Evolutionary conservation across 2,329 filamentous ascomycete species (phyloP).

Genomic region (Teratosphaeriaceae sp.): DNA sequence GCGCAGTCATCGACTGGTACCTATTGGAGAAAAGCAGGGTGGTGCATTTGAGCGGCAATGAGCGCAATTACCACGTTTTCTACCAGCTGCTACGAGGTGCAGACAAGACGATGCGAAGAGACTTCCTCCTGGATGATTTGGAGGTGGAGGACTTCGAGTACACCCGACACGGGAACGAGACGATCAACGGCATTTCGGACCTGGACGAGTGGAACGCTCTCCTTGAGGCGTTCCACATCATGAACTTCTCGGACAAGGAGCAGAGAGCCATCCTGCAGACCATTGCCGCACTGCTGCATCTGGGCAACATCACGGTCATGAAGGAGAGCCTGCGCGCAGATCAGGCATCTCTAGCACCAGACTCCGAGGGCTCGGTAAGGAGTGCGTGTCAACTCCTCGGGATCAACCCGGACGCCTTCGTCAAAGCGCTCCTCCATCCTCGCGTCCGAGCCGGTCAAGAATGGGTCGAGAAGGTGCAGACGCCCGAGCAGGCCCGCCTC

Average conservation of each 20-base stretch:
- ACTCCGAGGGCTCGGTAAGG: conserved; percentile 67
- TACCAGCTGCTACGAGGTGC: conserved; percentile 91
- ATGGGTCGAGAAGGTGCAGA: conserved; percentile 98
- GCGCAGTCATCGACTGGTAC: conserved; percentile 98
- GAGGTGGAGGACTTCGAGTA: conserved; percentile 86
- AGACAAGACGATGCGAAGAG: conserved; percentile 62
- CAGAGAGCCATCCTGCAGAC: conserved; percentile 78
- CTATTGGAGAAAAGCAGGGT: conserved; percentile 96
- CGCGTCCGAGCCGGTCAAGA: conserved; percentile 92
- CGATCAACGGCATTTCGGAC: conserved; percentile 85
- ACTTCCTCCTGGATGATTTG: conserved; percentile 67
- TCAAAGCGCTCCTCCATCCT: conserved; percentile 83
- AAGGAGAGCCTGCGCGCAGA: conserved; percentile 89
- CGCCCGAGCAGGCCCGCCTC: conserved; percentile 88
- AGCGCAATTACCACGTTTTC: conserved; percentile 96
- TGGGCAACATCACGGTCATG: conserved; percentile 83
- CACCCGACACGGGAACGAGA: conserved; percentile 84
- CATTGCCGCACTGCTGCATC: conserved; percentile 82
- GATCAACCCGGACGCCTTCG: conserved; percentile 75
- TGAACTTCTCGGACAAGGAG: conserved; percentile 85
- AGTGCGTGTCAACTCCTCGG: conserved; percentile 80
- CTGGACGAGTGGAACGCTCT: conserved; percentile 81
- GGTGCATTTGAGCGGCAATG: conserved; percentile 76
- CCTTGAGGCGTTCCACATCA: conserved; percentile 87
- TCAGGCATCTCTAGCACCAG: conserved; percentile 74